phyloP scores from a whole-genome alignment of 768 basidiomycete genomes.

The Naematelia aurantialba region DNA sequence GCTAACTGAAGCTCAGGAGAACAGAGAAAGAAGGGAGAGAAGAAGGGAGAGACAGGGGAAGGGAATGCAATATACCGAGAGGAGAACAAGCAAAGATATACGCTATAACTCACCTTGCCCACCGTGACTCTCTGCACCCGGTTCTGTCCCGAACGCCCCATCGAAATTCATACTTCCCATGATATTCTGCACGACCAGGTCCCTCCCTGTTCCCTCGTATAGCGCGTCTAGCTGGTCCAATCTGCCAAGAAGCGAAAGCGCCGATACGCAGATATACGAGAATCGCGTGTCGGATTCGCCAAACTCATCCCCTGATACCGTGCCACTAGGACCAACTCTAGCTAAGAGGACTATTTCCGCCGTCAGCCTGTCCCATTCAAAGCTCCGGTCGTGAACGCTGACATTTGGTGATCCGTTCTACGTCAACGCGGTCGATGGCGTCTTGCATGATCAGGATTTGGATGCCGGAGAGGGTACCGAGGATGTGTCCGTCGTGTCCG shows the following conservation, averaged over 20 bases:
- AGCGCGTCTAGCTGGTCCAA: constrained; percentile 62
- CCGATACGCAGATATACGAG: constrained; percentile 76
- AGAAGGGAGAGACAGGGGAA: not conserved
- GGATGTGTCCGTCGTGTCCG: constrained; percentile 84
- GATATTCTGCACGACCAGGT: constrained; percentile 61
- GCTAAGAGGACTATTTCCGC: constrained; percentile 69
- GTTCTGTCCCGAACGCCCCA: constrained; percentile 79
- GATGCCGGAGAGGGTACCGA: constrained; percentile 81
- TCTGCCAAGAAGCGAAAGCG: constrained; percentile 73
- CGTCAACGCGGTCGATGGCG: constrained; percentile 67
- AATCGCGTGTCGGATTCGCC: constrained; percentile 95
- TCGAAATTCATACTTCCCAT: constrained; percentile 83
- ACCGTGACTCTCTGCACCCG: constrained; percentile 90
- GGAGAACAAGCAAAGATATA: not conserved
- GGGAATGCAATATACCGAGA: not conserved
- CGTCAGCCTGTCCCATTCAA: not conserved
- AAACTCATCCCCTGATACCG: constrained; percentile 83
- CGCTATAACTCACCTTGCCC: constrained; percentile 68
- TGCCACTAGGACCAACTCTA: constrained; percentile 71
- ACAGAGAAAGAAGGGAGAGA: too few species aligned
- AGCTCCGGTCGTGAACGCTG: constrained; percentile 36
- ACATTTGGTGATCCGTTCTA: constrained; percentile 71
- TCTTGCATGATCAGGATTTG: constrained; percentile 86
- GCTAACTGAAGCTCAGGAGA: too few species aligned
- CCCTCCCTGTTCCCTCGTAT: constrained; percentile 19